phyloP scores from a whole-genome alignment of 108 stramenopile genomes.

The Schizochytrium sp. region DNA sequence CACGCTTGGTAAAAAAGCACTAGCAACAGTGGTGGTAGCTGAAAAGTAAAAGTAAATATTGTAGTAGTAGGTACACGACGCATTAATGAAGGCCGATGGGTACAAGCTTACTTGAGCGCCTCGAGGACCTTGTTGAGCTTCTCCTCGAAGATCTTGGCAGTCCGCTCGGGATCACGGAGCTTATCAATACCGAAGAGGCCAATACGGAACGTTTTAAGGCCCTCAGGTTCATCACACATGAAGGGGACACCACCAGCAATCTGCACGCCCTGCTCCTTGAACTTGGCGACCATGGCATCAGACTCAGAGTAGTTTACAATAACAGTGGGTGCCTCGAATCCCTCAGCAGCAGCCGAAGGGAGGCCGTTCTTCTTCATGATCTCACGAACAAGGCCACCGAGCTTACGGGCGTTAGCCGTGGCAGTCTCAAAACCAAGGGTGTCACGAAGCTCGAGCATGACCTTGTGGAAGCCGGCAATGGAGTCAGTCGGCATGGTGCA shows the following conservation, averaged over 20 bases:
- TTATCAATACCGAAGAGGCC: slow-evolving; percentile 93
- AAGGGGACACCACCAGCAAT: slow-evolving; percentile 95
- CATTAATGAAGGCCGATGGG: not conserved
- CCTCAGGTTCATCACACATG: slow-evolving; percentile 88
- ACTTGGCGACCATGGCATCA: slow-evolving; percentile 86
- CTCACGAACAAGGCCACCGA: slow-evolving; percentile 81
- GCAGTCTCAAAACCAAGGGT: slow-evolving; percentile 84
- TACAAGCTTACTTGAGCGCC: slow-evolving; percentile 22
- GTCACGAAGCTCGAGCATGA: slow-evolving; percentile 84
- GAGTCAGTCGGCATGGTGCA: slow-evolving; percentile 93
- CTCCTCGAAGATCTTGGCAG: slow-evolving; percentile 80
- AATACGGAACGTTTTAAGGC: slow-evolving; percentile 88
- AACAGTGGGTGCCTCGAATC: slow-evolving; percentile 89
- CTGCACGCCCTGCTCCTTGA: slow-evolving; percentile 86
- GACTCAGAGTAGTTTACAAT: slow-evolving; percentile 88
- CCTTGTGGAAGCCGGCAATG: slow-evolving; percentile 87
- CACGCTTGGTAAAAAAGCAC: too few relatives aligned
- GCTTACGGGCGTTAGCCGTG: slow-evolving; percentile 80
- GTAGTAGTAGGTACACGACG: not conserved
- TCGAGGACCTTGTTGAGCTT: slow-evolving; percentile 84
- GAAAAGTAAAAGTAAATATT: not conserved
- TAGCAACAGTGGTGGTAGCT: too few relatives aligned
- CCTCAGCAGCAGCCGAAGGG: slow-evolving; percentile 85
- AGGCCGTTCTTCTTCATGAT: slow-evolving; percentile 81
- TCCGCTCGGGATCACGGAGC: slow-evolving; percentile 82